These are phyloP conservation scores for Citrullus mucosospermus DNA, from an alignment of 306 rosid genomes.

Conservation along the genomic window DNA sequence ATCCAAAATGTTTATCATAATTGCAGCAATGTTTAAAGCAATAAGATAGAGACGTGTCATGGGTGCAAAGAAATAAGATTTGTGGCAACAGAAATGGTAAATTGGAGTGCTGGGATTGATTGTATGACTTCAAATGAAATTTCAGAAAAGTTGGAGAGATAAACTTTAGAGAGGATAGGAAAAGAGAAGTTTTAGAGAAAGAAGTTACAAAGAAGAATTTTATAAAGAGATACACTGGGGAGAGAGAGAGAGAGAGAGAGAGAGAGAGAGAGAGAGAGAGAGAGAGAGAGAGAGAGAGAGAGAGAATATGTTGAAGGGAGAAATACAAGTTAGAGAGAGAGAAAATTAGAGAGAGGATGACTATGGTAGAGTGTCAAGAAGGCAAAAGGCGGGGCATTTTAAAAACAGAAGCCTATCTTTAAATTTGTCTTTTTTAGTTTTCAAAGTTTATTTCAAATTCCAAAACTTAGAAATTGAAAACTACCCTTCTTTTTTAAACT, in stretches of 20 bases:
- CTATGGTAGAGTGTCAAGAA: not conserved
- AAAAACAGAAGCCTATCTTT: not conserved
- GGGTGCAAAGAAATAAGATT: not conserved
- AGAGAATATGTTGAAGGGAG: too few species aligned
- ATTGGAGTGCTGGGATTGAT: too few species aligned
- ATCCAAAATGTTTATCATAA: not conserved
- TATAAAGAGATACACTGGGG: too few species aligned
- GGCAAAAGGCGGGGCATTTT: not conserved
- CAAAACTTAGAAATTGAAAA: not conserved
- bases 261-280: not conserved
- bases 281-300: too few species aligned
- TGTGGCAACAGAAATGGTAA: too few species aligned
- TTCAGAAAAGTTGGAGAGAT: not conserved
- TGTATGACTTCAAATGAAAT: too few species aligned
- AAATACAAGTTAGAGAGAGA: not conserved
- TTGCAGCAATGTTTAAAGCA: not conserved
- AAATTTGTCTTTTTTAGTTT: not conserved
- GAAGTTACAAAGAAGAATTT: too few species aligned
- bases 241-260: not conserved
- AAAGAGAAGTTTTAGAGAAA: too few species aligned
- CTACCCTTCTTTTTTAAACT: not conserved
- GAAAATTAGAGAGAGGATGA: not conserved
- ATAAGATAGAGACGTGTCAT: not conserved
- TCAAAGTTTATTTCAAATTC: not conserved
- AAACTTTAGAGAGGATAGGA: not conserved